Conservation (phyloP, 306 rosid genomes). For the Lathyrus tuberosus region DNA sequence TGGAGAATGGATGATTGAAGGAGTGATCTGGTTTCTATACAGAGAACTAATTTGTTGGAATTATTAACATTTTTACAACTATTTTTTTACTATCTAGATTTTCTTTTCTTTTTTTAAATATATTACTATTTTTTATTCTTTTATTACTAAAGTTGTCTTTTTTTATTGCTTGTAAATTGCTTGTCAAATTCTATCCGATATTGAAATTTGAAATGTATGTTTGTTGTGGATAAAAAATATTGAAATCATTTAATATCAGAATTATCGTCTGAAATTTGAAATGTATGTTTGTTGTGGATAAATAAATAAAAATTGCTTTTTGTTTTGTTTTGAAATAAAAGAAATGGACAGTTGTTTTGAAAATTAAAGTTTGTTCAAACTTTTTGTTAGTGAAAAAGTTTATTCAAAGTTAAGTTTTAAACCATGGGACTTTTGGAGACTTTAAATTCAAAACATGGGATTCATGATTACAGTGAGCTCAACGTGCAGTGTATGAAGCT, state of each 20-base stretch:
- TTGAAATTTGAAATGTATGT: neutral
- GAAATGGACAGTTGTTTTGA: neutral
- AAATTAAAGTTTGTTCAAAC: neutral
- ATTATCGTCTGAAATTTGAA: neutral
- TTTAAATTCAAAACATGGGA: no score
- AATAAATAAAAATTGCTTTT: neutral
- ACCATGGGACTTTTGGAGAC: neutral
- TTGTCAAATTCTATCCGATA: neutral
- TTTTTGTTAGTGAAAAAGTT: neutral
- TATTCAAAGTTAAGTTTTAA: neutral
- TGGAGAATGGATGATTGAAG: neutral
- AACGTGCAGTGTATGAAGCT: no score
- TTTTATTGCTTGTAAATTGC: neutral
- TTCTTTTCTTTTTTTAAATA: neutral
- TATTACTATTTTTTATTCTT: neutral
- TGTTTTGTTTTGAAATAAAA: neutral
- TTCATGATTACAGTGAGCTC: no score
- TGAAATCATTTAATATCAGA: no score
- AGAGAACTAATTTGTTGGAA: constrained; percentile 27
- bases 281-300: neutral
- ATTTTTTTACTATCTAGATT: neutral
- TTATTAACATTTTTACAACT: constrained; percentile 20
- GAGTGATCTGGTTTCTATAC: constrained; percentile 39
- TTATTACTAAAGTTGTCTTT: neutral
- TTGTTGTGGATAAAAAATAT: neutral